These are phyloP conservation scores for Cucumis melo DNA, from an alignment of 306 rosid species.

Conservation along the genomic window DNA sequence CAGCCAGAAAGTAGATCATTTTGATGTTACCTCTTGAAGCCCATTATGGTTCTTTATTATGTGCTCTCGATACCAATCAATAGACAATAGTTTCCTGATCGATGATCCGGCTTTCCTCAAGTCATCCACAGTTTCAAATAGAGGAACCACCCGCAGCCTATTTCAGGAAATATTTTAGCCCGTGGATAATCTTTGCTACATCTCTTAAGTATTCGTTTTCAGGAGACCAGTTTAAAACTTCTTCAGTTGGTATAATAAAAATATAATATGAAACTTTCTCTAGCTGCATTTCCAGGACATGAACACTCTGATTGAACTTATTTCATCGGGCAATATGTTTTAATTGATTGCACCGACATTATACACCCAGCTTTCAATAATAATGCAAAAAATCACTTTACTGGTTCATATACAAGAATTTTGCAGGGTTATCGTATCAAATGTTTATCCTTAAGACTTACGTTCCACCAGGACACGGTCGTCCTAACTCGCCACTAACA, in stretches of 20 bases:
- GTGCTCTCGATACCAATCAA: constrained; percentile 86
- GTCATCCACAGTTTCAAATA: constrained; percentile 91
- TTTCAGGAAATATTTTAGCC: constrained; percentile 3
- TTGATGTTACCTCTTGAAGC: constrained; percentile 62
- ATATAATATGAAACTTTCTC: not conserved
- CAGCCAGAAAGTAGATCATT: not conserved
- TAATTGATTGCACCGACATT: not conserved
- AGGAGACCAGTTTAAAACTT: not conserved
- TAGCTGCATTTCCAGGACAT: not conserved
- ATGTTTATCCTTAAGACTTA: constrained; percentile 26
- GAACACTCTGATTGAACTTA: not conserved
- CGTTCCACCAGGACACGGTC: constrained; percentile 86
- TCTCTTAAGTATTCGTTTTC: not conserved
- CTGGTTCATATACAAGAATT: not conserved
- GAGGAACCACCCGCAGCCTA: constrained; percentile 92
- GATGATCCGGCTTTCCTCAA: constrained; percentile 81
- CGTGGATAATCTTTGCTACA: not conserved
- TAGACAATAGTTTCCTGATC: constrained; percentile 63
- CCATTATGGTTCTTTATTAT: constrained; percentile 62
- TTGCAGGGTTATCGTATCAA: not conserved
- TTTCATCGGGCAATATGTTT: not conserved
- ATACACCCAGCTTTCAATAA: not conserved
- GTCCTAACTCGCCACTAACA: constrained; percentile 69
- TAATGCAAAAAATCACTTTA: not conserved
- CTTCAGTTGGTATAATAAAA: not conserved